Percentiles rank a stretch among this genome's conserved stretches.
These are phyloP conservation scores for Apium graveolens DNA, from an alignment of 129 eudicot species.

Conservation along the genomic window DNA sequence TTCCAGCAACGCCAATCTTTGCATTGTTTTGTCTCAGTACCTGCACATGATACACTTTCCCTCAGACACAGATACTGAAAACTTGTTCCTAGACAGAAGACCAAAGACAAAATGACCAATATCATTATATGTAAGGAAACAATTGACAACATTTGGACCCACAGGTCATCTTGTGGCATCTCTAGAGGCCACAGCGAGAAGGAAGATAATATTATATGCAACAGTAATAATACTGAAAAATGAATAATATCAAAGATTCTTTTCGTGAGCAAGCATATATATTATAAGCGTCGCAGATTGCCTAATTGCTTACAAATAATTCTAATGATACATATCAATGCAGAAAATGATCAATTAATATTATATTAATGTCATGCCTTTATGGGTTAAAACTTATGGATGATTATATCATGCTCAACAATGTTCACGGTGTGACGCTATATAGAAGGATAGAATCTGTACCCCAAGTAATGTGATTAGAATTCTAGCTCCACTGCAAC, in stretches of 20 bases:
- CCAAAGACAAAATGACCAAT: background rate
- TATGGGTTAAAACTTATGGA: too few species aligned
- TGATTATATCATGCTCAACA: background rate
- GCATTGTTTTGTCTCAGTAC: constrained; percentile 66
- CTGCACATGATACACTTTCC: constrained; percentile 33
- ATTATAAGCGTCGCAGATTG: background rate
- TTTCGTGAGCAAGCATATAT: too few species aligned
- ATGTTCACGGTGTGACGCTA: background rate
- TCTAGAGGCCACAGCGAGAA: background rate
- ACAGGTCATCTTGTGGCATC: background rate
- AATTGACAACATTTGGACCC: background rate
- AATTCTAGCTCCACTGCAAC: constrained; percentile 97
- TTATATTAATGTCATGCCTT: background rate
- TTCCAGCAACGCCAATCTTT: constrained; percentile 79
- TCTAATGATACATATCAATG: background rate
- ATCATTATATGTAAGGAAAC: background rate
- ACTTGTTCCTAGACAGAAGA: background rate
- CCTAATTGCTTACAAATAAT: background rate
- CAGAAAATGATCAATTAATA: background rate
- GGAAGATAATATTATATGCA: background rate
- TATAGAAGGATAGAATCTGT: background rate
- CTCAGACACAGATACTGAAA: background rate
- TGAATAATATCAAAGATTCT: background rate
- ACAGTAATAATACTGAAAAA: background rate
- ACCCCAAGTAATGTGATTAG: constrained; percentile 89